Evolutionary conservation across 768 basidiomycete species (phyloP).

Genomic region (Amanita exitialis): DNA sequence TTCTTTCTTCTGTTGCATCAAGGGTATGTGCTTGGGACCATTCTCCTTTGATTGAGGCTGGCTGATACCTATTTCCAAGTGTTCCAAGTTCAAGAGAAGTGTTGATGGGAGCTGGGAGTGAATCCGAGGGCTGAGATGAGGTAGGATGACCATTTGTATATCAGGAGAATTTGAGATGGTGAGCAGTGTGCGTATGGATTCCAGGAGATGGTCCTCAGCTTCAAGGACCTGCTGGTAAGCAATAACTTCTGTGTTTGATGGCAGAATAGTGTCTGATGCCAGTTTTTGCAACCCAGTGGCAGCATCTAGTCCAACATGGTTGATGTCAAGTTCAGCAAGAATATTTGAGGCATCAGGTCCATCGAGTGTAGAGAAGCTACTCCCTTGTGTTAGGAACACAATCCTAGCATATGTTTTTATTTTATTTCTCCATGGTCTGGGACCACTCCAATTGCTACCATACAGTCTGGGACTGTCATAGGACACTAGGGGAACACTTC

Average conservation of each 20-base stretch:
- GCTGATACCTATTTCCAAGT: background rate
- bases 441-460: too few species aligned
- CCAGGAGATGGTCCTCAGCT: constrained; percentile 1
- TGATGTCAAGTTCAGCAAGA: background rate
- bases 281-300: background rate
- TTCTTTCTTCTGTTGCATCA: background rate
- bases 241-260: background rate
- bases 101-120: background rate
- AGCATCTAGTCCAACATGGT: background rate
- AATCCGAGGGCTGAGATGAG: constrained; percentile 1
- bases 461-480: too few species aligned
- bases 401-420: too few species aligned
- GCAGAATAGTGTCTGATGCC: background rate
- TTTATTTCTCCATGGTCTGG: too few species aligned
- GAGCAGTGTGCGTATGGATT: background rate
- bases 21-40: background rate
- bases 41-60: background rate
- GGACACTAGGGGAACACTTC: too few species aligned
- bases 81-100: background rate
- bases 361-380: background rate
- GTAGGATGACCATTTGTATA: background rate
- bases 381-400: too few species aligned
- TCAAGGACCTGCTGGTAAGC: background rate
- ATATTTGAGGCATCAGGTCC: background rate
- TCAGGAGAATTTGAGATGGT: background rate